Base-by-base conservation (phyloP, 176 grass and related monocot genomes). In the Neostapfia colusana region DNA sequence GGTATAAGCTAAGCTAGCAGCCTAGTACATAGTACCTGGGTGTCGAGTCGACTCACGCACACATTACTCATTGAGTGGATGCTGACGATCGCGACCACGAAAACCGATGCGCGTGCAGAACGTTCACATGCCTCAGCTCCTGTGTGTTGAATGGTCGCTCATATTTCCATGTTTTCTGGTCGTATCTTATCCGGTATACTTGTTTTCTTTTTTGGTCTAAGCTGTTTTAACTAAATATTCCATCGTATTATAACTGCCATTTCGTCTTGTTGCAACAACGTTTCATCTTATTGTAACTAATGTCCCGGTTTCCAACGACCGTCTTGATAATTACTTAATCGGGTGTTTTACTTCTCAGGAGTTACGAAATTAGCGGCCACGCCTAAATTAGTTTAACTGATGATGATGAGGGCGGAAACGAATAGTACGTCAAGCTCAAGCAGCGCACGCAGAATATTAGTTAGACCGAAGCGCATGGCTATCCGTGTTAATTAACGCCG, bases 401-500 rank as follows among this genome's bases (percentile, higher is more conserved):
- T 12, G 23, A 14, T 18, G 24, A 27, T 20, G n/a, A n/a, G n/a
- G n/a, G 37, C 38, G 9, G 38, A 8, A 62, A 44, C 44, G 42
- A 61, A 49, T 49, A n/a, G 31, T 31, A 31, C 31, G 31, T 31
- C 31, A 31, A n/a, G 18, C 49, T n/a, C 48, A 20, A 51, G 6
- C 5, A 31, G 3, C 55, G 55, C 55, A 58, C 55, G 7, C 18
- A 55, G 20, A 1, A 31, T 1, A 39, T 61, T 61, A 43, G 27
- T 69, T 69, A 46, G 40, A 27, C 14, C 43, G 66, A 46, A 27
- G 42, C 14, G 48, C 67, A 69, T 48, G 67, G 67, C 43, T 78
- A 82, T 31, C 65, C 36, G 26, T 27, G 84, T 73, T 83, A 79
- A 88, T 69, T 20, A 48, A 54, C 62, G 42, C 62, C 43, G 57